Conservation (phyloP, 768 basidiomycete genomes). For the Psilocybe cubensis region DNA sequence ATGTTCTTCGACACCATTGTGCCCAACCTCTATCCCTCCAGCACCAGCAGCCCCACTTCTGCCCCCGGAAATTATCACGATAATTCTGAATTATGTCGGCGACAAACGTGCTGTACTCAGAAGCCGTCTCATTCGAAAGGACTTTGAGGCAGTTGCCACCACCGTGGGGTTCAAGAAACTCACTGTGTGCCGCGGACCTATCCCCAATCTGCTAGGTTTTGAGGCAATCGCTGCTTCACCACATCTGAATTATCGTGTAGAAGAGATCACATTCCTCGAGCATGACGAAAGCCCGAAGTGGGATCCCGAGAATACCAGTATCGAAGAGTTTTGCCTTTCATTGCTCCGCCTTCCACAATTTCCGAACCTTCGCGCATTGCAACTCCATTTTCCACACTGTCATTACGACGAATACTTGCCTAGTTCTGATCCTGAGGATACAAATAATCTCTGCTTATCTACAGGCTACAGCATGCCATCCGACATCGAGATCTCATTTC, state of each 20-base stretch:
- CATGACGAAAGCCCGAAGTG: neutral
- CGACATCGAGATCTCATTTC: too few relatives aligned
- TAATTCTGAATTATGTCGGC: neutral
- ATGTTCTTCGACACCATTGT: too few relatives aligned
- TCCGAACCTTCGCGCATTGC: too few relatives aligned
- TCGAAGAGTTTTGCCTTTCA: too few relatives aligned
- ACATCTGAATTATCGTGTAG: neutral
- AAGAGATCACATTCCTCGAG: neutral
- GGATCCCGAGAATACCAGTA: too few relatives aligned
- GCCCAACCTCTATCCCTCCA: too few relatives aligned
- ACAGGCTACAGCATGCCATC: too few relatives aligned
- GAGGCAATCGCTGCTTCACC: neutral
- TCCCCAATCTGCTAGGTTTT: neutral
- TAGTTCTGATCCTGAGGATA: too few relatives aligned
- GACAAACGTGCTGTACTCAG: neutral
- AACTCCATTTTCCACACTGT: too few relatives aligned
- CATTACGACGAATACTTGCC: too few relatives aligned
- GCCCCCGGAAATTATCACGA: neutral
- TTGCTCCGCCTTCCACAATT: too few relatives aligned
- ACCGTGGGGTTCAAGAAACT: neutral
- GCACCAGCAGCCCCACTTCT: neutral
- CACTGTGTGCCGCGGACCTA: neutral
- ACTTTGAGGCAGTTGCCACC: neutral
- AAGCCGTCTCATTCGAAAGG: neutral
- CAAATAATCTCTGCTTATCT: too few relatives aligned